phyloP scores from a whole-genome alignment of 164 flowering plant species.

The Magnolia officinalis region DNA sequence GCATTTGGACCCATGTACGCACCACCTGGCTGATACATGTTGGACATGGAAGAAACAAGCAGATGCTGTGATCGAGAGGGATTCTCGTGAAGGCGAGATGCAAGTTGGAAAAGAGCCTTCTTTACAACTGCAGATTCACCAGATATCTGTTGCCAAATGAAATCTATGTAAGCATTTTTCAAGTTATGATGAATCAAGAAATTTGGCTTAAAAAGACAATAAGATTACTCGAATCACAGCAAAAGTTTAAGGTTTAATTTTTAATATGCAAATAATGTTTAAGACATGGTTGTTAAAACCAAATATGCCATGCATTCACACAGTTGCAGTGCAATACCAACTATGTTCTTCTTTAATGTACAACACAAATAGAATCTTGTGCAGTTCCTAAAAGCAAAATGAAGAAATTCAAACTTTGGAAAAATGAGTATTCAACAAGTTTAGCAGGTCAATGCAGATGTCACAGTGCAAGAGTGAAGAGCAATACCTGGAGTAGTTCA shows the following conservation, averaged over 20 bases:
- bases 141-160: conserved; percentile 41
- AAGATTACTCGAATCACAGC: background rate
- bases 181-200: background rate
- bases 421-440: no score
- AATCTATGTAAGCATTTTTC: background rate
- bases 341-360: no score
- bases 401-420: no score
- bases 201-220: background rate
- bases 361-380: no score
- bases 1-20: conserved; percentile 48
- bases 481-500: conserved; percentile 90
- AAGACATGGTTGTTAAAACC: background rate
- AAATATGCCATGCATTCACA: background rate
- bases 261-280: background rate
- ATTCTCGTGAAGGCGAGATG: conserved; percentile 79
- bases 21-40: conserved; percentile 47
- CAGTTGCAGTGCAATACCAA: no score
- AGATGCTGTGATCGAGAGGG: conserved; percentile 86
- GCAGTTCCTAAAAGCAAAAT: no score
- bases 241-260: no score
- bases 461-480: no score
- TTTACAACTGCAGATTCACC: conserved; percentile 66
- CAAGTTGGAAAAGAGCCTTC: conserved; percentile 67
- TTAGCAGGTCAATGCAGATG: no score
- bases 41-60: conserved; percentile 53